Evolutionary conservation across 352 stramenopile genomes (phyloP).

Genomic region (Phytophthora foliorum): DNA sequence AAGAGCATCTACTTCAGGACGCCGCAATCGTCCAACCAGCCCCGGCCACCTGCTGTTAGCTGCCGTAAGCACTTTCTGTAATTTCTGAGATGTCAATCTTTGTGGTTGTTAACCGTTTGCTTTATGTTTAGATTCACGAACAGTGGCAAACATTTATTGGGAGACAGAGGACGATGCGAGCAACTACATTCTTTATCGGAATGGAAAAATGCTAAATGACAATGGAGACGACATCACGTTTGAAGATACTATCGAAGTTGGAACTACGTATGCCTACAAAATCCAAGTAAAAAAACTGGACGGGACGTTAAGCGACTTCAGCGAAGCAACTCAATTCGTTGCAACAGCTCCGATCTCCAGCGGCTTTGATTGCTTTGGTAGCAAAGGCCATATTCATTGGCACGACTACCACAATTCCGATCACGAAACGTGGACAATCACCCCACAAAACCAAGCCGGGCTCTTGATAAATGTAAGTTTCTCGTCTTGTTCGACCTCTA

Average conservation of each 20-base stretch:
- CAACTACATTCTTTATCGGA: conserved; percentile 54
- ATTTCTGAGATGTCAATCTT: neutral
- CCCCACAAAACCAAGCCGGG: conserved; percentile 20
- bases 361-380: conserved; percentile 43
- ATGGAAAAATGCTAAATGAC: conserved; percentile 33
- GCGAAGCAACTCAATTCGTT: conserved; percentile 42
- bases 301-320: conserved; percentile 30
- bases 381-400: conserved; percentile 46
- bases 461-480: conserved; percentile 54
- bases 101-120: neutral
- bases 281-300: conserved; percentile 35
- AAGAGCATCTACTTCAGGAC: conserved; percentile 59
- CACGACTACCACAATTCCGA: conserved; percentile 50
- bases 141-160: conserved; percentile 48
- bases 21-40: conserved; percentile 40
- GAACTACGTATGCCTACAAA: conserved; percentile 55
- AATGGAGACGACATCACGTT: conserved; percentile 38
- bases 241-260: conserved; percentile 47
- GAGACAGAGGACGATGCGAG: conserved; percentile 25
- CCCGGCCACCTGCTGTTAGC: conserved; percentile 50
- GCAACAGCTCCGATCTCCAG: conserved; percentile 10
- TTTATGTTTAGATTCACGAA: conserved; percentile 40
- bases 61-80: conserved; percentile 51
- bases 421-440: conserved; percentile 54
- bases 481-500: neutral